Evolutionary conservation across 257 asterid genomes (phyloP), one percentile per base, ranked within the genome.

Genomic region (Ocimum tenuiflorum): DNA sequence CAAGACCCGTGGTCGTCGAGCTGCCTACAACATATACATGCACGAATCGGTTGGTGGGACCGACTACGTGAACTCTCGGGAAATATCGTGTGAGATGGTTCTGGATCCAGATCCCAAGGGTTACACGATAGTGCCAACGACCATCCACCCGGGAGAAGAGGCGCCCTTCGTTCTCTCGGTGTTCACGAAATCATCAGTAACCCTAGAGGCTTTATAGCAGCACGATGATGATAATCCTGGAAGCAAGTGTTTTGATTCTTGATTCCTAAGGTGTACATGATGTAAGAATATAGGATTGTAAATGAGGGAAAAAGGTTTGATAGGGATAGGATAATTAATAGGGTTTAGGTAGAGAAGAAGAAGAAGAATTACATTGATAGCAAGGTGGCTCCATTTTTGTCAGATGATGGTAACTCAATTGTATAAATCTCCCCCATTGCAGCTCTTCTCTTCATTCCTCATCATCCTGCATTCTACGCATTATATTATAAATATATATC

Each of bases 11-110:
- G n/a, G n/a, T n/a, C n/a, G n/a, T n/a, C n/a, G n/a, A 64, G 97
- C 99, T 60, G 97, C 86, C 48, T 90, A 84, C 79, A 94, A 94
- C 67, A 94, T 94, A 23, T 94, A 90, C 80, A 38, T 94, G 84
- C 99, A 90, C 29, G 99, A 94, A 80, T 94, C 99, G 4, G 99
- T 90, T 42, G 99, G 99, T 46, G 99, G 99, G 27, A 94, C 99
- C 5, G 99, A 94, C 73, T 94, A 90, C 36, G 99, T 94, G 3
- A 94, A 94, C 67, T 90, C 97, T 65, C 82, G 99, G 52, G 99
- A 94, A 83, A 90, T 94, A 82, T 94, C 99, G 0, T 94, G 99
- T 24, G 99, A 90, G 71, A 94, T 94, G 99, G 99, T 94, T 69
- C 89, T 94, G 35, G 99, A 94, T 55, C 99, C 99, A 24, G 99